A percentile compares a stretch with the other conserved stretches of the same genome.
phyloP scores from a whole-genome alignment of 106 monocot species.

The Allium cepa region DNA sequence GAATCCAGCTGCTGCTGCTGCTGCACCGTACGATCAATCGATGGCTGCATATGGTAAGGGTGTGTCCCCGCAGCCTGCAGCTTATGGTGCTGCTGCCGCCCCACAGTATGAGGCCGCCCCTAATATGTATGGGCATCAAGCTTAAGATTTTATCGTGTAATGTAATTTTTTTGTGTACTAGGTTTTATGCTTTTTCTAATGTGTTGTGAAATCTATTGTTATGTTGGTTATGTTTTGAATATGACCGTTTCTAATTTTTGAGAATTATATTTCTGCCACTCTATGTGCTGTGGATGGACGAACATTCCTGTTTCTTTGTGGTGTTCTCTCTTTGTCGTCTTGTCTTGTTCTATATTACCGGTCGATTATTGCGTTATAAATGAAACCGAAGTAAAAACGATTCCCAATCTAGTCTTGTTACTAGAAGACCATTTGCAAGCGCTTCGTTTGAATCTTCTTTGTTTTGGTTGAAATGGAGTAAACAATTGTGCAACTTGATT shows the following conservation, averaged over 20 bases:
- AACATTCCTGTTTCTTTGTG: neutral
- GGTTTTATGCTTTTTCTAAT: too few species aligned
- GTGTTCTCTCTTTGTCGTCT: neutral
- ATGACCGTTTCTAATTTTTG: too few species aligned
- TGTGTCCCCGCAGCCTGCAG: constrained; percentile 34
- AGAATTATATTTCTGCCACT: too few species aligned
- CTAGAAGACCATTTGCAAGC: neutral
- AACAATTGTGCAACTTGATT: too few species aligned
- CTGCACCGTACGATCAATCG: constrained; percentile 40
- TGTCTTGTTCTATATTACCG: too few species aligned
- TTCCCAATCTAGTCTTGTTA: neutral
- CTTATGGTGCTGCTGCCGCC: constrained; percentile 20
- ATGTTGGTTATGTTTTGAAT: too few species aligned
- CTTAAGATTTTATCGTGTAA: neutral
- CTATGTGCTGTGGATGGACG: too few species aligned
- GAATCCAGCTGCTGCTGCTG: constrained; percentile 4
- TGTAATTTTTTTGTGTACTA: too few species aligned
- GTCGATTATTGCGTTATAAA: neutral
- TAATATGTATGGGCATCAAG: constrained; percentile 3
- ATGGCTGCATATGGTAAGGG: constrained; percentile 21
- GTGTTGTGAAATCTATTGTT: too few species aligned
- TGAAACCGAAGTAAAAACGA: neutral
- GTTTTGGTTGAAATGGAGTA: neutral
- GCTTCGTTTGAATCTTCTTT: neutral
- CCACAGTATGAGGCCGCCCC: constrained; percentile 19